Evolutionary conservation across 306 rosid species (phyloP), one percentile per base, ranked within the genome.

Genomic region (Echinosophora koreensis): DNA sequence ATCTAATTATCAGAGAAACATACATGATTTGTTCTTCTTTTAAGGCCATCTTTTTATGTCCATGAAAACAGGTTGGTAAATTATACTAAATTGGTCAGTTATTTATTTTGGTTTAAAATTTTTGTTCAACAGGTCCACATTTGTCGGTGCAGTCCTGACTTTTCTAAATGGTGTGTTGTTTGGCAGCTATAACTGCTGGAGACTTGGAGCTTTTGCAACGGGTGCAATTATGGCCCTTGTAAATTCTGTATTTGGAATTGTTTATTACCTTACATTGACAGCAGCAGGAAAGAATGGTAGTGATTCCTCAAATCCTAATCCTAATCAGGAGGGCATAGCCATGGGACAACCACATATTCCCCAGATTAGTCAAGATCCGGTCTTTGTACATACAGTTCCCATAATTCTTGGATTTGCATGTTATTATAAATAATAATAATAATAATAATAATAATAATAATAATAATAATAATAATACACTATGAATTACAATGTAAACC

Each of bases 261-360:
- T 67, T 73, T 86, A 86, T 66, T 90, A 79, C 67, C 66, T 84
- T 44, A 66, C 69, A 63, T 27, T 85, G 15, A 86, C 46, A 39
- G 46, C 30, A 46, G 46, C 77, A 0, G 83, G 81, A 32, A 85
- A 86, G 78, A 80, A 39, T 22, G 35, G 42, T 4, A 39, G 85
- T 18, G 42, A 57, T 60, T 35, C 88, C 5, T 27, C 70, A 2
- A 11, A 58, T 74, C 81, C 84, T 22, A 22, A 22, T 75, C 79
- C 83, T 32, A 82, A 74, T 77, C 89, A 73, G 30, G 82, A 84
- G 7, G 78, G 81, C 65, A 84, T 90, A 56, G 93, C 96, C 35
- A 80, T 90, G 91, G 96, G 91, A 41, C 91, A 88, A 18, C 90
- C 91, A 11, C 96, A 86, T 63, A 58, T 90, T 38, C 90, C 86